phyloP scores from a whole-genome alignment of 768 basidiomycete genomes.

The Auricularia auricula-judae region DNA sequence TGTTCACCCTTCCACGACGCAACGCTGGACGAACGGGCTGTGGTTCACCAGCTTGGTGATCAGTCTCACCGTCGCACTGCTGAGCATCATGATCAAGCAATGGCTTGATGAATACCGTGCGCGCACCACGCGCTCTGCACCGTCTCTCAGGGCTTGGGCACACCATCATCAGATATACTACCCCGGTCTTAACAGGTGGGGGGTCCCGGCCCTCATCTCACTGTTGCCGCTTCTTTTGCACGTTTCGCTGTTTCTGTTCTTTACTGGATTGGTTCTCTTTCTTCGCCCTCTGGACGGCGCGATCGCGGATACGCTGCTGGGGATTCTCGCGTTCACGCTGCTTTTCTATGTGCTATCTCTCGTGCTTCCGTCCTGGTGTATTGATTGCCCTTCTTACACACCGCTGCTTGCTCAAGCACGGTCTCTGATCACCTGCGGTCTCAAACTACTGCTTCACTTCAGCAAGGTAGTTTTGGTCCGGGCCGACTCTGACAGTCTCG shows the following conservation, averaged over 20 bases:
- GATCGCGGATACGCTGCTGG: background rate
- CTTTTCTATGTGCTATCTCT: background rate
- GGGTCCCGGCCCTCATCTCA: background rate
- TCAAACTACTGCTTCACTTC: no score
- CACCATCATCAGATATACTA: background rate
- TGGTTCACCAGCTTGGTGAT: background rate
- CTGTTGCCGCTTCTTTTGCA: background rate
- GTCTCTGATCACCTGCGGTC: no score
- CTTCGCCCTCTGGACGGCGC: background rate
- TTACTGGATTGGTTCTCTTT: conserved; percentile 1
- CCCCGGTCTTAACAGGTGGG: background rate
- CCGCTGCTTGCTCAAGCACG: background rate
- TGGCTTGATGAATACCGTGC: background rate
- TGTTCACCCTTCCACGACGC: background rate
- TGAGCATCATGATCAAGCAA: background rate
- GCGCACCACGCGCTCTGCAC: background rate
- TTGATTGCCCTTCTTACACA: background rate
- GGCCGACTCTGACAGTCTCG: no score
- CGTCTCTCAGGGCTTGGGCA: background rate
- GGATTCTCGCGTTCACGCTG: background rate
- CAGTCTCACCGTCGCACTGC: background rate
- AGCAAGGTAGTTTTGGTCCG: no score
- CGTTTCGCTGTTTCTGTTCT: conserved; percentile 1
- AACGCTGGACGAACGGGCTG: background rate
- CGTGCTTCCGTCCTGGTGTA: background rate